Evolutionary conservation across 2,329 filamentous ascomycete species (phyloP).

Genomic region (Thermomyces lanuginosus): DNA sequence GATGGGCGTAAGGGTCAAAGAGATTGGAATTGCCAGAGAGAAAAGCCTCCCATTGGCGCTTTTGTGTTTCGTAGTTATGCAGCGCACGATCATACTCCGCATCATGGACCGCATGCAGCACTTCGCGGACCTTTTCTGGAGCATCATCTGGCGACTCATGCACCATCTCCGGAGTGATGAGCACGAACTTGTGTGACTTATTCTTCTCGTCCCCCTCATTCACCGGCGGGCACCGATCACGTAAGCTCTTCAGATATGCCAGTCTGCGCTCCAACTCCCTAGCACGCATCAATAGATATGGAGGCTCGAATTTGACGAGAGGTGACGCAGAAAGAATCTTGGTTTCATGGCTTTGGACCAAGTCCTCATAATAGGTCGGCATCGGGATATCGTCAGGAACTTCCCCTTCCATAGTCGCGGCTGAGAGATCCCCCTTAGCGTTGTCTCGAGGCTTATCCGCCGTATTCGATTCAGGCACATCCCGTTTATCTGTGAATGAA

Average conservation of each 20-base stretch:
- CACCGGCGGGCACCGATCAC: slow-evolving; percentile 53
- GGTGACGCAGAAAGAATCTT: slow-evolving; percentile 89
- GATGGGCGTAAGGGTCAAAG: slow-evolving; percentile 88
- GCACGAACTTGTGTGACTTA: slow-evolving; percentile 59
- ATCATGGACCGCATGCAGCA: slow-evolving; percentile 85
- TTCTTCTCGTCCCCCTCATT: slow-evolving; percentile 43
- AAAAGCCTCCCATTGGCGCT: slow-evolving; percentile 90
- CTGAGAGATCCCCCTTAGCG: slow-evolving; percentile 7
- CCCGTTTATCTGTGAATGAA: slow-evolving; percentile 3
- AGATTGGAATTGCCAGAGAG: slow-evolving; percentile 74
- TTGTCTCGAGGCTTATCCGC: slow-evolving; percentile 9
- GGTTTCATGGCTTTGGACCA: slow-evolving; percentile 84
- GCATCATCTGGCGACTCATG: slow-evolving; percentile 65
- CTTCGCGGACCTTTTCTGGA: slow-evolving; percentile 76
- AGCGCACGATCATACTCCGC: slow-evolving; percentile 92
- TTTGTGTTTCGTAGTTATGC: slow-evolving; percentile 87
- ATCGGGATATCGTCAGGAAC: slow-evolving; percentile 65
- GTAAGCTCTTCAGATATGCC: slow-evolving; percentile 62
- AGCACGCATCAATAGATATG: slow-evolving; percentile 80
- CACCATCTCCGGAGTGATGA: slow-evolving; percentile 93
- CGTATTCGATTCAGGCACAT: slow-evolving; percentile 7
- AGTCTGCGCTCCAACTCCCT: slow-evolving; percentile 78
- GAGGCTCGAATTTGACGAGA: slow-evolving; percentile 88
- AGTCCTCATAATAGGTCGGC: slow-evolving; percentile 86
- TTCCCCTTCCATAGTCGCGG: slow-evolving; percentile 22